Evolutionary conservation across 345 rosid genomes (phyloP).

Genomic region (Citrus sinensis): DNA sequence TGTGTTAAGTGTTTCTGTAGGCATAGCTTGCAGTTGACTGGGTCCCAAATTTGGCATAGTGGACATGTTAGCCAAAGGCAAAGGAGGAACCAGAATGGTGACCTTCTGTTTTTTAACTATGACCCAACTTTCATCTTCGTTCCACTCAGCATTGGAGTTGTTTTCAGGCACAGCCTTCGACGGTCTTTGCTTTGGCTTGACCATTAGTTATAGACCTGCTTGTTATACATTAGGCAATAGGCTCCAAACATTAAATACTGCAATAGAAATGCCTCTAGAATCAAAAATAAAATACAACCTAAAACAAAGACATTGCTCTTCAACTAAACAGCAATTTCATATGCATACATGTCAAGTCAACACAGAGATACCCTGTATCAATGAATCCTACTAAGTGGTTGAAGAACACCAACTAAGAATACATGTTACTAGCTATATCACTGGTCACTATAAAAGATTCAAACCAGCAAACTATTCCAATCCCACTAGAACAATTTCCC

Average conservation of each 20-base stretch:
- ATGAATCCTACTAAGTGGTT: background rate
- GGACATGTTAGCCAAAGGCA: slow-evolving; percentile 25
- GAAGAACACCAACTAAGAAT: slow-evolving; percentile 1
- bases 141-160: slow-evolving; percentile 23
- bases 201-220: slow-evolving; percentile 31
- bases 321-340: background rate
- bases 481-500: background rate
- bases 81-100: slow-evolving; percentile 61
- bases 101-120: slow-evolving; percentile 70
- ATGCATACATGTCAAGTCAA: background rate
- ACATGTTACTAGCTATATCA: background rate
- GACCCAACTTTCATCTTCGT: slow-evolving; percentile 62
- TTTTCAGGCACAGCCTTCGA: slow-evolving; percentile 18
- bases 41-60: slow-evolving; percentile 33
- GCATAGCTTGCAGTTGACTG: slow-evolving; percentile 26
- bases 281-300: background rate
- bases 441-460: background rate
- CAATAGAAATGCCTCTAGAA: background rate
- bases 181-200: slow-evolving; percentile 39
- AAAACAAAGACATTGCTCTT: background rate
- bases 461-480: background rate
- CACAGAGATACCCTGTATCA: background rate
- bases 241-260: background rate
- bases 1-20: slow-evolving; percentile 16
- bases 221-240: background rate